Evolutionary conservation across 257 asterid species (phyloP).

Genomic region (Nyctanthes arbortristis): DNA sequence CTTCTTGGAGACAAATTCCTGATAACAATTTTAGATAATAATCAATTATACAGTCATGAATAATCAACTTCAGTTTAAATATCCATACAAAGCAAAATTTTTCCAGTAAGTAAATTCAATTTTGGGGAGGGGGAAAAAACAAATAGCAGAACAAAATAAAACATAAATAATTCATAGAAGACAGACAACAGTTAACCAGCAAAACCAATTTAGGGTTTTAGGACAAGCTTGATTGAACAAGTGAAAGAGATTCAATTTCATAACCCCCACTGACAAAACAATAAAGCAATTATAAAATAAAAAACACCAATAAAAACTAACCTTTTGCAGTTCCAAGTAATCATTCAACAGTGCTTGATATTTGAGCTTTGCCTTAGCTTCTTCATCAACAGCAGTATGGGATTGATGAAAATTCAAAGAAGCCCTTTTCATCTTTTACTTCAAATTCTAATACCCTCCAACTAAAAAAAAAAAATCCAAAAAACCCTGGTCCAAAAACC

Average conservation of each 20-base stretch:
- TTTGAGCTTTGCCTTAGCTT: slow-evolving; percentile 30
- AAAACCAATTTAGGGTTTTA: neutral
- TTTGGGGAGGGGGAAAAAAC: neutral
- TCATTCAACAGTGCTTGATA: slow-evolving; percentile 50
- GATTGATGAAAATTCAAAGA: slow-evolving; percentile 29
- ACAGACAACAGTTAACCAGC: neutral
- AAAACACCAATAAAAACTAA: slow-evolving; percentile 7
- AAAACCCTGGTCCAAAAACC: slow-evolving; percentile 17
- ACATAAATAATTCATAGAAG: neutral
- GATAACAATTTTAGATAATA: neutral
- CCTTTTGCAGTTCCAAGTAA: slow-evolving; percentile 61
- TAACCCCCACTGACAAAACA: neutral
- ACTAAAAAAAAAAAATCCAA: slow-evolving; percentile 4
- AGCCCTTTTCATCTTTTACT: slow-evolving; percentile 46
- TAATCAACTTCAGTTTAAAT: neutral
- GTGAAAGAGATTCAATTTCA: neutral
- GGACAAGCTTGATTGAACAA: neutral
- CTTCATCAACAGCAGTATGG: slow-evolving; percentile 24
- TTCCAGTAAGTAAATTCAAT: neutral
- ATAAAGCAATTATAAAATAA: neutral
- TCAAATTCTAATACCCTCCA: slow-evolving; percentile 18
- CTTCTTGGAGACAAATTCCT: slow-evolving; percentile 58
- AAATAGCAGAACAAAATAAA: neutral
- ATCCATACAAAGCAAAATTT: neutral
- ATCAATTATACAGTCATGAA: neutral